Percentiles rank a stretch among this genome's conserved stretches.
phyloP scores from a whole-genome alignment of 1,284 basidiomycete species.

The Chalciporus sp. region DNA sequence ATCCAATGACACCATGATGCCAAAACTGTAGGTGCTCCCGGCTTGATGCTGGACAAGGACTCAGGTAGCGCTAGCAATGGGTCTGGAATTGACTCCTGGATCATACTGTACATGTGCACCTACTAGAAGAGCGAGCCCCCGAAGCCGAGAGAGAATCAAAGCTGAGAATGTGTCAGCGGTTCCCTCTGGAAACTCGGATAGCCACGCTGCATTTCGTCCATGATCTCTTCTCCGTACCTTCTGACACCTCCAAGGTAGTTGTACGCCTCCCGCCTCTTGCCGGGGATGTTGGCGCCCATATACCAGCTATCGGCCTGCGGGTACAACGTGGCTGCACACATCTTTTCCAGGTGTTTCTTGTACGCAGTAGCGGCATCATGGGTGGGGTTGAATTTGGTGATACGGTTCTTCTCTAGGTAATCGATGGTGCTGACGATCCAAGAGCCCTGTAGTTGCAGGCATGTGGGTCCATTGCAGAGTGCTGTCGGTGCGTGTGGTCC shows the following conservation, averaged over 20 bases:
- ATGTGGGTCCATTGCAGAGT: constrained; percentile 12
- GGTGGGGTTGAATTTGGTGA: constrained; percentile 22
- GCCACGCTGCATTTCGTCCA: constrained; percentile 12
- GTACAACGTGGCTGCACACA: constrained; percentile 7
- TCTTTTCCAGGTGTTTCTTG: constrained; percentile 7
- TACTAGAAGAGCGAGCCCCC: too few species aligned
- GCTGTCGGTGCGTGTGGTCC: constrained; percentile 21
- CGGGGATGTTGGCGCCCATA: constrained; percentile 15
- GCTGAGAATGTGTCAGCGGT: neutral
- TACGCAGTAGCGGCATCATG: constrained; percentile 8
- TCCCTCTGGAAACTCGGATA: constrained; percentile 19
- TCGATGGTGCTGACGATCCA: constrained; percentile 23
- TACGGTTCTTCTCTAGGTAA: constrained; percentile 2
- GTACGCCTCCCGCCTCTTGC: constrained; percentile 14
- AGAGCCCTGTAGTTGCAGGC: constrained; percentile 4
- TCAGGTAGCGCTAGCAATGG: too few species aligned
- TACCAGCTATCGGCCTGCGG: constrained; percentile 8
- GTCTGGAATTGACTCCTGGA: too few species aligned
- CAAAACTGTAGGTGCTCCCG: too few species aligned
- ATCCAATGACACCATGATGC: too few species aligned
- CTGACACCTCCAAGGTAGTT: constrained; percentile 12
- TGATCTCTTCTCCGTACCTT: constrained; percentile 14
- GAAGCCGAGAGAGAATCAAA: neutral
- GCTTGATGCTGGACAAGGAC: too few species aligned
- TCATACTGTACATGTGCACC: too few species aligned